A percentile compares a stretch with the other conserved stretches of the same genome.
These are phyloP conservation scores for Saccharata proteae DNA, from an alignment of 2,329 filamentous ascomycete genomes.

Conservation along the genomic window DNA sequence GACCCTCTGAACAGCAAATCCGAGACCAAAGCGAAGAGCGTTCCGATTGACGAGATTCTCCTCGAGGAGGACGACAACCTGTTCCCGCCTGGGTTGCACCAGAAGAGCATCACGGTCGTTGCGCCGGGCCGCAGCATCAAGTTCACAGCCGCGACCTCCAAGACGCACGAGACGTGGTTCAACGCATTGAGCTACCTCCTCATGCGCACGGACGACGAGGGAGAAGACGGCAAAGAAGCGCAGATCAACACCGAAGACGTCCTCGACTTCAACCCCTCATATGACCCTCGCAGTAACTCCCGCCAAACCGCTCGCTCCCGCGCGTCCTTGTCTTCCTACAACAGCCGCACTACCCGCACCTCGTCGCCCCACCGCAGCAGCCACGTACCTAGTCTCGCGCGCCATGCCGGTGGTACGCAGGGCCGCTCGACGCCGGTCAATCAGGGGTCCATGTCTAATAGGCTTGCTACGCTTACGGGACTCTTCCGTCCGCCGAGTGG, in stretches of 20 bases:
- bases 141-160: constrained; percentile 86
- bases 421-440: constrained; percentile 11
- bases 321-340: constrained; percentile 65
- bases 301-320: constrained; percentile 39
- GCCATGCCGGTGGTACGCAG: constrained; percentile 6
- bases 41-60: constrained; percentile 83
- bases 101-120: constrained; percentile 82
- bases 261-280: constrained; percentile 67
- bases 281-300: constrained; percentile 35
- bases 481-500: constrained; percentile 30
- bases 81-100: constrained; percentile 85
- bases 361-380: constrained; percentile 26
- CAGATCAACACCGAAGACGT: constrained; percentile 46
- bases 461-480: constrained; percentile 31
- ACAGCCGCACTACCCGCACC: constrained; percentile 41
- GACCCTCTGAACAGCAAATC: constrained; percentile 62
- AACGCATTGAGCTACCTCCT: constrained; percentile 91
- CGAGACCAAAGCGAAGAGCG: constrained; percentile 75
- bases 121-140: constrained; percentile 82
- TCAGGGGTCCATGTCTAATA: constrained; percentile 32
- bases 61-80: constrained; percentile 92
- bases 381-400: constrained; percentile 20
- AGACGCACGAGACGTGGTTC: constrained; percentile 97
- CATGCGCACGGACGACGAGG: constrained; percentile 51
- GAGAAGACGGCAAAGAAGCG: constrained; percentile 44